These are phyloP conservation scores for Kingdonia uniflora DNA, from an alignment of 164 flowering plant genomes.

Conservation along the genomic window DNA sequence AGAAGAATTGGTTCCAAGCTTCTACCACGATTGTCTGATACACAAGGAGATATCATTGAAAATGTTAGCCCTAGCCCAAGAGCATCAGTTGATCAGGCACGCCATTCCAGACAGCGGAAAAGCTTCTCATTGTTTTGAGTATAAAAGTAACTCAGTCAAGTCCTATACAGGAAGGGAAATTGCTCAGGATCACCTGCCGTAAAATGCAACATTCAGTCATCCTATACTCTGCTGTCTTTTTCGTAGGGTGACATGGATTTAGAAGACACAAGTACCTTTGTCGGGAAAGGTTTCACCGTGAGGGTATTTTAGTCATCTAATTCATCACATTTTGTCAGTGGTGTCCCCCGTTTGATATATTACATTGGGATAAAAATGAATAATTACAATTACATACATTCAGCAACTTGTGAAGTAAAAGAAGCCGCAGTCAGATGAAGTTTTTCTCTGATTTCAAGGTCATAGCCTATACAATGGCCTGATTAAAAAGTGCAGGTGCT, in stretches of 20 bases:
- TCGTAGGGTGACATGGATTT: no score
- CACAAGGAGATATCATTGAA: slow-evolving; percentile 30
- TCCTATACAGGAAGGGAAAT: background rate
- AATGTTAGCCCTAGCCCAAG: slow-evolving; percentile 44
- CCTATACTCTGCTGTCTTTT: no score
- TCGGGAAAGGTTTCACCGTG: no score
- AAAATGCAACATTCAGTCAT: no score
- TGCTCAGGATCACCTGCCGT: no score
- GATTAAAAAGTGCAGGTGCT: no score
- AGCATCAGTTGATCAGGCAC: slow-evolving; percentile 40
- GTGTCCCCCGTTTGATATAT: no score
- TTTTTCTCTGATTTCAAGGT: background rate
- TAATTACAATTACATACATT: no score
- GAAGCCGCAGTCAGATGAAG: background rate
- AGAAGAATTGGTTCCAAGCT: slow-evolving; percentile 57
- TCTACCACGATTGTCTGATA: slow-evolving; percentile 42
- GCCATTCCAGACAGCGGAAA: slow-evolving; percentile 42
- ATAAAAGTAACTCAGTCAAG: background rate
- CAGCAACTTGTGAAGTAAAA: background rate
- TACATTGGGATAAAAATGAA: no score
- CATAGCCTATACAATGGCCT: slow-evolving; percentile 1
- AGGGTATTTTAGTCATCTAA: no score
- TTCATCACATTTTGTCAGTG: no score
- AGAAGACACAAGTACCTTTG: background rate
- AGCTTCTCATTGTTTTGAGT: slow-evolving; percentile 35